Evolutionary conservation across 2,329 filamentous ascomycete species (phyloP).

Genomic region (Trichoderma citrinoviride): DNA sequence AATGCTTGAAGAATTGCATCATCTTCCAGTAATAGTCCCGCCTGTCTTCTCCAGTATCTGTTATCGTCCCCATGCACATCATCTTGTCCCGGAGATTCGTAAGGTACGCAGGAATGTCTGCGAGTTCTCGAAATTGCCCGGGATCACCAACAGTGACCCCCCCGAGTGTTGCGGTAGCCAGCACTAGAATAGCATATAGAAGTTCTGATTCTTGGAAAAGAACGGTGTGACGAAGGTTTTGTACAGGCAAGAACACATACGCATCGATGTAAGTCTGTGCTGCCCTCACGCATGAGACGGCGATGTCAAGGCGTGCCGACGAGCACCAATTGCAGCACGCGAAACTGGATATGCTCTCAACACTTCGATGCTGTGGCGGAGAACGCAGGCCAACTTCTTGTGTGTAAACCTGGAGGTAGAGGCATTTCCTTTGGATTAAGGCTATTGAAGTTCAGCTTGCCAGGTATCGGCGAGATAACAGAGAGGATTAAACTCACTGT

Average conservation of each 20-base stretch:
- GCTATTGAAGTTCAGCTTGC: neutral
- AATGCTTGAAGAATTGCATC: neutral
- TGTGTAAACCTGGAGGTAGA: neutral
- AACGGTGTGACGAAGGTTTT: neutral
- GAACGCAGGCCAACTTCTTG: neutral
- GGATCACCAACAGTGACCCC: neutral
- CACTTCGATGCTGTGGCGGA: neutral
- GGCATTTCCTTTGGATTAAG: neutral
- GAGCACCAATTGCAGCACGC: neutral
- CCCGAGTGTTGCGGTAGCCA: neutral
- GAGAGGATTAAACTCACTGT: neutral
- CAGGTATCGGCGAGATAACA: neutral
- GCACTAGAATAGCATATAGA: neutral
- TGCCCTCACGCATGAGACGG: neutral
- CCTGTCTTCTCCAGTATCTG: neutral
- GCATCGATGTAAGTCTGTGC: neutral
- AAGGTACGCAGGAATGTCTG: neutral
- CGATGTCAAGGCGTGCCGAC: neutral
- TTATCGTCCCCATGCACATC: neutral
- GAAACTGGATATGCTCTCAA: neutral
- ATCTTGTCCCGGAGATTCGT: neutral
- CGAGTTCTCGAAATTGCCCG: neutral
- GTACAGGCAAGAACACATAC: neutral
- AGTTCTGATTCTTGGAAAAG: neutral
- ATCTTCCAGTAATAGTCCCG: conserved; percentile 4